Conservation (phyloP, 345 rosid species). For the Ceriops decandra region DNA sequence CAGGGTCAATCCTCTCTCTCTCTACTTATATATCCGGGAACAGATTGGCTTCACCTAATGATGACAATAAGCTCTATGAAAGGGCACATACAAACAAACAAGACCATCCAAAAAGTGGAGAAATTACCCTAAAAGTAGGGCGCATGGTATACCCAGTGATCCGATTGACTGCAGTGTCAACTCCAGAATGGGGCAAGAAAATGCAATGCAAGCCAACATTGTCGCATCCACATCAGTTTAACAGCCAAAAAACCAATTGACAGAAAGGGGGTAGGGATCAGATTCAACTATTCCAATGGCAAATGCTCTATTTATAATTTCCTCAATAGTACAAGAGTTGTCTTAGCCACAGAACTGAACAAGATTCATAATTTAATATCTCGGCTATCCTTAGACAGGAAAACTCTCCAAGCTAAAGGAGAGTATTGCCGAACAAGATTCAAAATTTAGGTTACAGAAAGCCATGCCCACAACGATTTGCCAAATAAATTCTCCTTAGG, state of each 20-base stretch:
- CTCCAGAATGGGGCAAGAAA: conserved; percentile 89
- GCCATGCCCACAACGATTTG: not conserved
- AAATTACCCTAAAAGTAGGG: not conserved
- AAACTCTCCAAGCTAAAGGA: not conserved
- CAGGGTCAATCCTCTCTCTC: not conserved
- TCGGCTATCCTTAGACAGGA: too few relatives aligned
- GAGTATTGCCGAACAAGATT: not conserved
- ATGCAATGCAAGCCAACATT: conserved; percentile 88
- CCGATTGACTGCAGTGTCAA: conserved; percentile 59
- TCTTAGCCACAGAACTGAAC: not conserved
- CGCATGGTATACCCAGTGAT: conserved; percentile 66
- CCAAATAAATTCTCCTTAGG: too few relatives aligned
- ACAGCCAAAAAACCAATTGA: conserved; percentile 2
- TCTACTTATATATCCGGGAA: not conserved
- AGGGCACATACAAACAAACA: too few relatives aligned
- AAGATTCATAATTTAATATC: too few relatives aligned
- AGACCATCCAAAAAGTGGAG: too few relatives aligned
- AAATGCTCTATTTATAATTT: too few relatives aligned
- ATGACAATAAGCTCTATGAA: too few relatives aligned
- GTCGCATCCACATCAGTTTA: conserved; percentile 90
- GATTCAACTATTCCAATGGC: too few relatives aligned
- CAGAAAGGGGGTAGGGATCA: too few relatives aligned
- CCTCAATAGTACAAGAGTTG: not conserved
- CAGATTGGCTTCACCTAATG: too few relatives aligned
- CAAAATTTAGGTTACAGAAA: not conserved